These are phyloP conservation scores for Psilocybe cyanescens DNA, from an alignment of 768 basidiomycete species.

Conservation along the genomic window DNA sequence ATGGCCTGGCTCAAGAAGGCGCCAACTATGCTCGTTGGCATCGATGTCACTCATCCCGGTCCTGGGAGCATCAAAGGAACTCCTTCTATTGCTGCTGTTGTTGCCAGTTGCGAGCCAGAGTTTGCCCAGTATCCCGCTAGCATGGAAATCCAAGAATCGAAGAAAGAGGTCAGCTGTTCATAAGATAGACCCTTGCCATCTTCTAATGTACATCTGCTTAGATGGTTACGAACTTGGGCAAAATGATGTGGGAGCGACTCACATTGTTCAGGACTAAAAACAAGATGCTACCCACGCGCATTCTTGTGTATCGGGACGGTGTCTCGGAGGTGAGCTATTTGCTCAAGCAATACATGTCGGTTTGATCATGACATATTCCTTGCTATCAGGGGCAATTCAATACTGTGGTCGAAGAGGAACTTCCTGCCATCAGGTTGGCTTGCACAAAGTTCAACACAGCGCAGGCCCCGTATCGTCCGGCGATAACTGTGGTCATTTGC, in stretches of 20 bases:
- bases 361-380: slow-evolving; percentile 6
- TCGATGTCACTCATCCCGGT: slow-evolving; percentile 84
- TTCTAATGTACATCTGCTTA: slow-evolving; percentile 27
- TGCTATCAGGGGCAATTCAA: slow-evolving; percentile 71
- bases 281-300: slow-evolving; percentile 60
- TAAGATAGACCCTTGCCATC: neutral
- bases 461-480: slow-evolving; percentile 49
- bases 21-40: slow-evolving; percentile 83
- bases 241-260: slow-evolving; percentile 73
- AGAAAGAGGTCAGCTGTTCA: slow-evolving; percentile 63
- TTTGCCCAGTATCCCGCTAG: slow-evolving; percentile 79
- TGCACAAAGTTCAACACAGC: slow-evolving; percentile 53
- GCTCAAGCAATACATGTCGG: slow-evolving; percentile 27
- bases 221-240: slow-evolving; percentile 74
- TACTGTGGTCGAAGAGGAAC: slow-evolving; percentile 63
- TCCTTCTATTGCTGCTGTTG: slow-evolving; percentile 86
- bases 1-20: slow-evolving; percentile 62
- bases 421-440: slow-evolving; percentile 64
- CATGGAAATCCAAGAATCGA: slow-evolving; percentile 70
- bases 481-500: slow-evolving; percentile 75
- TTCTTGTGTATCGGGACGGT: slow-evolving; percentile 81
- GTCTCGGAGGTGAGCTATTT: slow-evolving; percentile 66
- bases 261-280: slow-evolving; percentile 51
- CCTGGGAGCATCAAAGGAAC: slow-evolving; percentile 74
- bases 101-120: slow-evolving; percentile 67